Conservation (phyloP, 2,329 filamentous ascomycete species). For the Didymella pinodella region DNA sequence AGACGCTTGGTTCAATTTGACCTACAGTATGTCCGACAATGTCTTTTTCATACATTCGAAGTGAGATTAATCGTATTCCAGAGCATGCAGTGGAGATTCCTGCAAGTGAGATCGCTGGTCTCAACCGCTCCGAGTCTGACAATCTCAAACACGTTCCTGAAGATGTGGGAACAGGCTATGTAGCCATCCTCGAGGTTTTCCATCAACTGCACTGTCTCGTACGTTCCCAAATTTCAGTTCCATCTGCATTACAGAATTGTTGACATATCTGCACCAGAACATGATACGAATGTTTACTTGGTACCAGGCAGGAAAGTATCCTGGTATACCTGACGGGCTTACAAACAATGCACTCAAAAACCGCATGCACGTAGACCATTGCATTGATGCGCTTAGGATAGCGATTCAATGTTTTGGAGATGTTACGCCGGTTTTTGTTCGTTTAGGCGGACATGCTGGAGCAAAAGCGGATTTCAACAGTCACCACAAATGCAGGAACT, state of each 20-base stretch:
- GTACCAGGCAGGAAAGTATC: neutral
- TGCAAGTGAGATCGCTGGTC: neutral
- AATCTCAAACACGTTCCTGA: neutral
- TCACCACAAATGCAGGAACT: conserved; percentile 2
- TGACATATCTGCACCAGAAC: neutral
- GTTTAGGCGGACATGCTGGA: neutral
- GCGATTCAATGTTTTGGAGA: neutral
- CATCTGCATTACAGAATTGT: no score
- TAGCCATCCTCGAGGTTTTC: neutral
- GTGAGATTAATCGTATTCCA: neutral
- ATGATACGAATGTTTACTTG: neutral
- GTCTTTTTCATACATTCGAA: neutral
- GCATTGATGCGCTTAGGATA: neutral
- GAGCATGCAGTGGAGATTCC: neutral
- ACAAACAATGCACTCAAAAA: neutral
- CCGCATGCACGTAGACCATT: neutral
- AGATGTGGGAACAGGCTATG: neutral
- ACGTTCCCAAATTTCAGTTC: neutral
- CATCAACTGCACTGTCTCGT: neutral
- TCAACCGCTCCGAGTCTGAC: neutral
- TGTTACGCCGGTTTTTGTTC: neutral
- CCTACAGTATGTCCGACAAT: neutral
- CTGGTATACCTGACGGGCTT: neutral
- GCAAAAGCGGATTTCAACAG: neutral
- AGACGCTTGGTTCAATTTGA: neutral